Base-by-base conservation (phyloP, 2,329 filamentous ascomycete species). In the Talaromyces atroroseus region DNA sequence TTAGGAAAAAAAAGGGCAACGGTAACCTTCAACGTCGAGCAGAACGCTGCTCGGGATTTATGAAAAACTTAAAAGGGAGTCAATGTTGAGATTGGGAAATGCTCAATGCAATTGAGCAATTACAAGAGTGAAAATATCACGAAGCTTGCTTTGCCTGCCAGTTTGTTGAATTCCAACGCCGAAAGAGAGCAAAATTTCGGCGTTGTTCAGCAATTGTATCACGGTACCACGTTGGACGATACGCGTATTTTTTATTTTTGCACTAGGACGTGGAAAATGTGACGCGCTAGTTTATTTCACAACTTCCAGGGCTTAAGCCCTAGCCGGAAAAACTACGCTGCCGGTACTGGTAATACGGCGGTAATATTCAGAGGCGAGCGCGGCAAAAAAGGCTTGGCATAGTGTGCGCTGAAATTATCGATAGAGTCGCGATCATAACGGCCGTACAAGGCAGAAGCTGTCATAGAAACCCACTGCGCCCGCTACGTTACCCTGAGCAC, bases 371-470 rank as follows among this genome's bases (percentile, higher is more conserved):
- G 52, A 54, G 52, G 57, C 52, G 49, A 56, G 57, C 32, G 57
- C 49, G 24, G 42, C 49, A 46, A 49, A 47, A 48, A 40, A 56
- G 49, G 34, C 42, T 51, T 47, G 57, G 46, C 50, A 29, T 64
- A 70, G 66, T 73, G 70, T 73, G 70, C 70, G 71, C 71, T 71
- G 65, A 73, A 73, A 71, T 73, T 70, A 70, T 61, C 62, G 50
- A 50, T 54, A 54, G 47, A 42, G 64, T 64, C 62, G 55, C 63
- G 64, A 62, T 64, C 56, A 60, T 63, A 64, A 61, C 64, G 49
- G 50, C 44, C 38, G 64, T 65, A 65, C 65, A 64, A n/a, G 68
- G 63, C 60, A 55, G 63, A 65, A 59, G 61, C 54, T 57, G 49
- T 54, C 49, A 42, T 52, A 18, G 10, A 24, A n/a, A 18, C 16